Percentiles rank a stretch among this genome's conserved stretches.
phyloP scores from a whole-genome alignment of 2,329 filamentous ascomycete species.

The Colletotrichum viniferum region DNA sequence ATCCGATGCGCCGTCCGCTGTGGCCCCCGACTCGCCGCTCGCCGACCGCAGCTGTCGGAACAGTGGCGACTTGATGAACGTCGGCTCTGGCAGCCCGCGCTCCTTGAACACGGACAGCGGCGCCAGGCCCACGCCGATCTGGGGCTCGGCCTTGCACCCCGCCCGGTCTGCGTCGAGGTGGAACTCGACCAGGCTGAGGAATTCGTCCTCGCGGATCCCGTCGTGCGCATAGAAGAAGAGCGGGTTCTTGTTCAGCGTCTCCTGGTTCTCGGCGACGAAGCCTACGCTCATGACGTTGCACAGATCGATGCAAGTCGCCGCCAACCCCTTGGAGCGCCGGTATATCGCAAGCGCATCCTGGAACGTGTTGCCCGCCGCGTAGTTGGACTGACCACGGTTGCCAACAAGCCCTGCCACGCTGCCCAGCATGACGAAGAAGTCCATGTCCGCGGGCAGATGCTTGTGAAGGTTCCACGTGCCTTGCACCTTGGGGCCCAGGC shows the following conservation, averaged over 20 bases:
- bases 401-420: conserved; percentile 33
- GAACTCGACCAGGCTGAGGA: conserved; percentile 17
- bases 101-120: not conserved
- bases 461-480: conserved; percentile 45
- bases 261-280: not conserved
- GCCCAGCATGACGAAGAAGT: conserved; percentile 41
- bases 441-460: conserved; percentile 24
- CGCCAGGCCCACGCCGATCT: not conserved
- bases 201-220: not conserved
- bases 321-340: conserved; percentile 1
- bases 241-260: not conserved
- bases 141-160: not conserved
- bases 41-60: not conserved
- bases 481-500: conserved; percentile 46
- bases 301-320: not conserved
- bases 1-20: not conserved
- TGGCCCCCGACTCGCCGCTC: not conserved
- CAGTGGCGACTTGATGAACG: not conserved
- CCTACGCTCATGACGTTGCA: conserved; percentile 13
- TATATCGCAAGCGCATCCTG: conserved; percentile 27
- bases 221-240: not conserved
- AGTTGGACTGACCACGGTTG: conserved; percentile 36
- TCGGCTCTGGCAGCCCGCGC: not conserved
- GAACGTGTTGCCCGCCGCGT: conserved; percentile 34
- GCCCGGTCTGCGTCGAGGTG: not conserved